Conservation (phyloP, 2,329 filamentous ascomycete genomes). For the Cladosporium sp. region DNA sequence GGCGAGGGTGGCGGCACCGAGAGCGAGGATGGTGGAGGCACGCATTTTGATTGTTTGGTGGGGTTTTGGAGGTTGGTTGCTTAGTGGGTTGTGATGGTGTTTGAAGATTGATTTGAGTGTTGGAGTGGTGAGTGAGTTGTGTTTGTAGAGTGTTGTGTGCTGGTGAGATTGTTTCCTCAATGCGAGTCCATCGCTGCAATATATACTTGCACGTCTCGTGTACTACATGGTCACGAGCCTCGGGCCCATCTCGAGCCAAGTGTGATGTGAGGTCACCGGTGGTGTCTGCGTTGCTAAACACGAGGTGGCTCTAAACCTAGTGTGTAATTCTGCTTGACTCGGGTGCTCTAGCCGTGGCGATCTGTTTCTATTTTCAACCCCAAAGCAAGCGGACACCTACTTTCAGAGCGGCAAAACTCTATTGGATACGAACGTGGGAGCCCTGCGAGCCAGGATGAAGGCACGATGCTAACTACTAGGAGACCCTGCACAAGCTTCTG, state of each 20-base stretch:
- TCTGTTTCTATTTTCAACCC: constrained; percentile 4
- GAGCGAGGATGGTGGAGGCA: constrained; percentile 18
- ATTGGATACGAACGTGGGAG: neutral
- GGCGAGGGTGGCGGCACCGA: constrained; percentile 19
- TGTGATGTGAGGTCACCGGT: constrained; percentile 2
- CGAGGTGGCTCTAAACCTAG: neutral
- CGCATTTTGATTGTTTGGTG: constrained; percentile 19
- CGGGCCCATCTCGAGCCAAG: neutral
- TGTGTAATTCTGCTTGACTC: neutral
- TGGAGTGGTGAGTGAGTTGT: neutral
- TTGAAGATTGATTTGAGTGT: neutral
- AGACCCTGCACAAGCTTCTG: neutral
- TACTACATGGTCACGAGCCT: neutral
- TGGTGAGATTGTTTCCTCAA: neutral
- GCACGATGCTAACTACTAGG: neutral
- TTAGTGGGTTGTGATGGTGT: constrained; percentile 2
- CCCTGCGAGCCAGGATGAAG: neutral
- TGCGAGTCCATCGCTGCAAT: neutral
- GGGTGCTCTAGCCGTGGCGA: neutral
- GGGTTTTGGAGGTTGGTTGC: neutral
- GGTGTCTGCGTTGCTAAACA: neutral
- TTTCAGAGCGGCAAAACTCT: neutral
- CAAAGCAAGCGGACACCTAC: neutral
- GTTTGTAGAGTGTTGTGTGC: neutral
- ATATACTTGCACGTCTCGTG: neutral